Evolutionary conservation across 345 rosid genomes (phyloP).

Genomic region (Eucalyptus camaldulensis): DNA sequence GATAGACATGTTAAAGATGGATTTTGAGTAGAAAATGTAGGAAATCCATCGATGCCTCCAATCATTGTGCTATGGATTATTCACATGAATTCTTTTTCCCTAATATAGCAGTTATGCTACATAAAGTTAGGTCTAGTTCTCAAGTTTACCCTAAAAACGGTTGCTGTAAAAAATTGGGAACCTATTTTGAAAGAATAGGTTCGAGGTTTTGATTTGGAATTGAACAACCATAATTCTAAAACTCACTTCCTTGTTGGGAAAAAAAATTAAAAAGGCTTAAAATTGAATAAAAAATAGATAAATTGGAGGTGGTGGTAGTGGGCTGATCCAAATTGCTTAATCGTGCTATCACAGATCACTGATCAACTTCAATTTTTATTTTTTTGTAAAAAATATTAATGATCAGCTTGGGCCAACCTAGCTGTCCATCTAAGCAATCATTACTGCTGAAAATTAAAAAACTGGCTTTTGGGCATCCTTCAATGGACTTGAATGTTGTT

Average conservation of each 20-base stretch:
- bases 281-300: background rate
- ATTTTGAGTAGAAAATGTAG: background rate
- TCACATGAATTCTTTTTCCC: background rate
- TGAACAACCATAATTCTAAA: background rate
- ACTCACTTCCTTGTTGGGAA: background rate
- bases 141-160: rapidly evolving
- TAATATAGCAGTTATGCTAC: rapidly evolving
- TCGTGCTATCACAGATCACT: background rate
- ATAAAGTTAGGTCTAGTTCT: background rate
- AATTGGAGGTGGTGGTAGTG: background rate
- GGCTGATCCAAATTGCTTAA: background rate
- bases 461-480: background rate
- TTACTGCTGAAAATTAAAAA: background rate
- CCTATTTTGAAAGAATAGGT: rapidly evolving
- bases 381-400: no score
- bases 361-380: background rate
- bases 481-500: rapidly evolving
- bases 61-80: background rate
- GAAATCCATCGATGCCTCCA: background rate
- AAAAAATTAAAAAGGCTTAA: background rate
- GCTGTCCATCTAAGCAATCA: background rate
- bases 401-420: background rate
- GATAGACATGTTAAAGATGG: background rate
- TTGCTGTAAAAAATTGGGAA: rapidly evolving
- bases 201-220: background rate